These are phyloP conservation scores for Leptodontidium sp. DNA, from an alignment of 2,329 filamentous ascomycete genomes.

Conservation along the genomic window DNA sequence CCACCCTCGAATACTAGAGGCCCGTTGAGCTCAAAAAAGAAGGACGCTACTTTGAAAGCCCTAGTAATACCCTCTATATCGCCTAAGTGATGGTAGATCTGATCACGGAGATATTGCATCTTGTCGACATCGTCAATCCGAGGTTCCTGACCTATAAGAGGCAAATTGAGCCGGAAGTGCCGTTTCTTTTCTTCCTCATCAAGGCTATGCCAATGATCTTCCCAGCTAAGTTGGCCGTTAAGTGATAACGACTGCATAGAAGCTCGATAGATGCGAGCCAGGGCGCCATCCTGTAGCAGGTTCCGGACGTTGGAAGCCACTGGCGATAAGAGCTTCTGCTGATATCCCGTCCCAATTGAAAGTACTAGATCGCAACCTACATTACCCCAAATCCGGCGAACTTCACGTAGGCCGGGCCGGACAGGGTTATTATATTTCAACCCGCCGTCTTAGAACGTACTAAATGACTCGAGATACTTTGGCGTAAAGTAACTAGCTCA, in stretches of 20 bases:
- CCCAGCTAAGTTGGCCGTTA: slow-evolving; percentile 36
- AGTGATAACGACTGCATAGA: slow-evolving; percentile 39
- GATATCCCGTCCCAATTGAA: slow-evolving; percentile 34
- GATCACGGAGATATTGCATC: slow-evolving; percentile 35
- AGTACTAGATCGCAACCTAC: slow-evolving; percentile 34
- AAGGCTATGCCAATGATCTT: slow-evolving; percentile 37
- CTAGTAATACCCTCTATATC: slow-evolving; percentile 30
- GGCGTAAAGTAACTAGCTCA: slow-evolving; percentile 37
- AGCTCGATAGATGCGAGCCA: slow-evolving; percentile 35
- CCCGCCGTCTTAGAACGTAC: slow-evolving; percentile 40
- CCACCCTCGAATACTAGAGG: slow-evolving; percentile 25
- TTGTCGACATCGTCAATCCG: slow-evolving; percentile 34
- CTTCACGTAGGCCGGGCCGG: slow-evolving; percentile 29
- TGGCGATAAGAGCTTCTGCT: slow-evolving; percentile 32
- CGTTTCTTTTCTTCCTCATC: slow-evolving; percentile 32
- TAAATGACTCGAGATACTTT: slow-evolving; percentile 31
- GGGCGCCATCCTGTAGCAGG: slow-evolving; percentile 32
- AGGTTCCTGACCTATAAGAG: slow-evolving; percentile 20
- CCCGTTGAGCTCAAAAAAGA: slow-evolving; percentile 40
- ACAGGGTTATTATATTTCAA: slow-evolving; percentile 37
- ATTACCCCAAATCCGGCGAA: slow-evolving; percentile 32
- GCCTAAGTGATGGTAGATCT: slow-evolving; percentile 29
- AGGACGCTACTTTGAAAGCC: slow-evolving; percentile 34
- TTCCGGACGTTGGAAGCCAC: slow-evolving; percentile 33
- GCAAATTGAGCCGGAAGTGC: slow-evolving; percentile 37